Base-by-base conservation (phyloP, 768 basidiomycete species). In the Trametes punicea region DNA sequence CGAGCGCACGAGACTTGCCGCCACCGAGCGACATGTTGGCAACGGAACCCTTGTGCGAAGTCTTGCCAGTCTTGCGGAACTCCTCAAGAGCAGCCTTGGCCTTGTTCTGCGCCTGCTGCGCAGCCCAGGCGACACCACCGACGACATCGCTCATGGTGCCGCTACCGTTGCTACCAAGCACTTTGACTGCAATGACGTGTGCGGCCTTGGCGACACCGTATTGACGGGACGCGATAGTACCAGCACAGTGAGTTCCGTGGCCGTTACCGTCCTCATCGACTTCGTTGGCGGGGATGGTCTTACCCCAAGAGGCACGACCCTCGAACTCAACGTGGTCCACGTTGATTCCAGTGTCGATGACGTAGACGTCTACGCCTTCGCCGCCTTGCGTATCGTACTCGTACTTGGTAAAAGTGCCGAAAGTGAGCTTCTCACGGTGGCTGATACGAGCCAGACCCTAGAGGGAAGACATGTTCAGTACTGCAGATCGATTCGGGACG, bases 21-120 rank as follows among this genome's bases (percentile, higher is more conserved):
- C 97, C 97, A 60, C 97, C 97, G 49, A 99, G 87, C 70, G 87
- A 90, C 97, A 99, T 97, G 80, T 96, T 96, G 46, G 88, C 91
- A 50, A 95, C 93, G 16, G 93, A 93, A 21, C 97, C 97, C 77
- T 93, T 95, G 81, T 96, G 90, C 40, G 73, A 74, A 51, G 87
- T 88, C 75, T 81, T 85, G 51, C 91, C 89, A 18, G 90, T 93
- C 27, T 79, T 77, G 49, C 75, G 80, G 59, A 80, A 68, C 69
- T 95, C 91, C 10, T 80, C 79, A 7, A 73, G 75, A 16, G 92
- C 88, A 15, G 77, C 77, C n/a, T 64, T 67, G 0, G 80, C 81
- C 68, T 87, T 90, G 23, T 69, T 62, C 36, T 71, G 67, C 6
- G 90, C 82, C 16, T 71, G 52, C 15, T 66, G 58, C 2, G 81